These are phyloP conservation scores for Coniferiporia sulphurascens DNA, from an alignment of 1,284 basidiomycete genomes.

Conservation along the genomic window DNA sequence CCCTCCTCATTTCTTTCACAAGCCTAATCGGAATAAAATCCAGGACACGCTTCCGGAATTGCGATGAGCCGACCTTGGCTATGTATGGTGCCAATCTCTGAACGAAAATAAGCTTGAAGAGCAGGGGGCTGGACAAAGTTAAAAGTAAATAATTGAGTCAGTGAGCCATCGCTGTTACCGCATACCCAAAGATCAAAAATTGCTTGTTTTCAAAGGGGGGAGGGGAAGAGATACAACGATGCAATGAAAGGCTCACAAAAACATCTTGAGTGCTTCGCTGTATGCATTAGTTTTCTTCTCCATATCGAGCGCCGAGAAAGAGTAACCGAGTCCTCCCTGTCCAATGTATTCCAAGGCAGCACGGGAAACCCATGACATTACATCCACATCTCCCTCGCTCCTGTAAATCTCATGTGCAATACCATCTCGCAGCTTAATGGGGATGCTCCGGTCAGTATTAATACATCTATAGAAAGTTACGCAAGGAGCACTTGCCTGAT, in stretches of 20 bases:
- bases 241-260: background rate
- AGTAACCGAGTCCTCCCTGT: slow-evolving; percentile 34
- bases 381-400: slow-evolving; percentile 31
- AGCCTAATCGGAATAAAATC: slow-evolving; percentile 27
- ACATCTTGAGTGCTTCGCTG: background rate
- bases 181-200: background rate
- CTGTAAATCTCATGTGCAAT: slow-evolving; percentile 13
- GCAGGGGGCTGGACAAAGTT: background rate
- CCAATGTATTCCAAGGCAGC: slow-evolving; percentile 32
- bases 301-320: slow-evolving; percentile 32
- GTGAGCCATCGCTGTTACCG: too few relatives aligned
- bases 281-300: slow-evolving; percentile 1
- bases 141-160: background rate
- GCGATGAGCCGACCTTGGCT: slow-evolving; percentile 9
- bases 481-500: slow-evolving; percentile 23
- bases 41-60: slow-evolving; percentile 6
- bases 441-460: slow-evolving; percentile 4
- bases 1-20: slow-evolving; percentile 24
- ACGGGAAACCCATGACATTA: slow-evolving; percentile 36
- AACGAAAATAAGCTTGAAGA: slow-evolving; percentile 5
- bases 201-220: background rate
- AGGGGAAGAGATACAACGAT: background rate
- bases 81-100: slow-evolving; percentile 10
- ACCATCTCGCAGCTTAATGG: slow-evolving; percentile 21
- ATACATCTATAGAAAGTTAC: slow-evolving; percentile 24